Evolutionary conservation across 176 grass and related monocot species (phyloP).

Genomic region (Zizania latifolia): DNA sequence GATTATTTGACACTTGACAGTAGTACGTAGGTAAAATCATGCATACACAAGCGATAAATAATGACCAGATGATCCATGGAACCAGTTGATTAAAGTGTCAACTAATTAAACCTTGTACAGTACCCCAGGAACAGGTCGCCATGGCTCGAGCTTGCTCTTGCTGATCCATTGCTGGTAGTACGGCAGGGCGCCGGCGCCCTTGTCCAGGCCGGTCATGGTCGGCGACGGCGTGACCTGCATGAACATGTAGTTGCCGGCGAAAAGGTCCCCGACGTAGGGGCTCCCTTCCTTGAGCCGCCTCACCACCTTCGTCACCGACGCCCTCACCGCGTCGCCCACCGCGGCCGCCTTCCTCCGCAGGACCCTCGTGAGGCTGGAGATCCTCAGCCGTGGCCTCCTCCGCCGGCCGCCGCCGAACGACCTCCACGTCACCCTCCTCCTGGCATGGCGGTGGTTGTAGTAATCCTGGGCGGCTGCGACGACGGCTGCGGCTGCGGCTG

Average conservation of each 20-base stretch:
- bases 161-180: constrained; percentile 26
- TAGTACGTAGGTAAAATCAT: not conserved
- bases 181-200: not conserved
- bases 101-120: constrained; percentile 20
- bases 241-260: constrained; percentile 97
- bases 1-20: not conserved
- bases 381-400: constrained; percentile 37
- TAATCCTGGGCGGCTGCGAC: not conserved
- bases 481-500: not conserved
- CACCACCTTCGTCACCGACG: constrained; percentile 52
- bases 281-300: constrained; percentile 61
- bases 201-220: constrained; percentile 2
- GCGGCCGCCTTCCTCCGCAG: constrained; percentile 47
- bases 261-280: constrained; percentile 62
- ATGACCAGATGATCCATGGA: not conserved
- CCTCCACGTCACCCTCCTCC: not conserved
- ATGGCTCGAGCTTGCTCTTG: not conserved
- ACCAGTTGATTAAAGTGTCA: not conserved
- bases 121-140: not conserved
- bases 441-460: constrained; percentile 1
- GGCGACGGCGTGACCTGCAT: constrained; percentile 77
- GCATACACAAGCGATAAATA: not conserved
- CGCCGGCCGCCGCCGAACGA: not conserved
- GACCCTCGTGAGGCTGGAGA: constrained; percentile 40
- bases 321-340: constrained; percentile 32